Conservation (phyloP, 2,329 filamentous ascomycete species). For the Trichoderma afroharzianum region DNA sequence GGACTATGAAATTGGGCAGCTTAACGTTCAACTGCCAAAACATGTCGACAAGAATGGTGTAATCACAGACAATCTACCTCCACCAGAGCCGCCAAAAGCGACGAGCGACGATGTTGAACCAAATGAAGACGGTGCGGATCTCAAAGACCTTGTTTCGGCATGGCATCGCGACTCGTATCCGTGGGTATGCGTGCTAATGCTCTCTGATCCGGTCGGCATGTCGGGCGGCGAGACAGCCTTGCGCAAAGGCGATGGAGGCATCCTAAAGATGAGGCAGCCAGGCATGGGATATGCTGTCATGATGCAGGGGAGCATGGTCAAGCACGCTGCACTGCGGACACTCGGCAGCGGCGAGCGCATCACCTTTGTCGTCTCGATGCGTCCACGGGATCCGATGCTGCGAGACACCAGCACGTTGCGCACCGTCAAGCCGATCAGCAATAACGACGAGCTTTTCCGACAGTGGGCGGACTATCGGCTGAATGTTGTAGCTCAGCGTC, state of each 20-base stretch:
- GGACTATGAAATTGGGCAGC: conserved; percentile 56
- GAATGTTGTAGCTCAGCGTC: conserved; percentile 24
- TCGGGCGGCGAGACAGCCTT: conserved; percentile 37
- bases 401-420: conserved; percentile 39
- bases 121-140: conserved; percentile 20
- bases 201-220: conserved; percentile 46
- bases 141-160: conserved; percentile 24
- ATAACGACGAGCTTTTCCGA: conserved; percentile 28
- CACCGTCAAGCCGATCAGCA: conserved; percentile 26
- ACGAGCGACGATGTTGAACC: conserved; percentile 23
- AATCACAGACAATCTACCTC: conserved; percentile 20
- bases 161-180: conserved; percentile 52
- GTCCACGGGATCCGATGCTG: conserved; percentile 37
- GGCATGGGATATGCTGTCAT: conserved; percentile 39
- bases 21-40: conserved; percentile 43
- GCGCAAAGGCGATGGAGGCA: conserved; percentile 25
- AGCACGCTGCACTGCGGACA: conserved; percentile 40
- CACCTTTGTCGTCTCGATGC: conserved; percentile 45
- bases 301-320: conserved; percentile 44
- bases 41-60: conserved; percentile 21
- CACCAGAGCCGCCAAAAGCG: conserved; percentile 27
- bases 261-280: conserved; percentile 26
- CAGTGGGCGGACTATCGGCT: conserved; percentile 30
- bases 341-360: conserved; percentile 42
- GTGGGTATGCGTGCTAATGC: conserved; percentile 51